Base-by-base conservation (phyloP, 345 rosid species). In the Odontarrhena argentea region DNA sequence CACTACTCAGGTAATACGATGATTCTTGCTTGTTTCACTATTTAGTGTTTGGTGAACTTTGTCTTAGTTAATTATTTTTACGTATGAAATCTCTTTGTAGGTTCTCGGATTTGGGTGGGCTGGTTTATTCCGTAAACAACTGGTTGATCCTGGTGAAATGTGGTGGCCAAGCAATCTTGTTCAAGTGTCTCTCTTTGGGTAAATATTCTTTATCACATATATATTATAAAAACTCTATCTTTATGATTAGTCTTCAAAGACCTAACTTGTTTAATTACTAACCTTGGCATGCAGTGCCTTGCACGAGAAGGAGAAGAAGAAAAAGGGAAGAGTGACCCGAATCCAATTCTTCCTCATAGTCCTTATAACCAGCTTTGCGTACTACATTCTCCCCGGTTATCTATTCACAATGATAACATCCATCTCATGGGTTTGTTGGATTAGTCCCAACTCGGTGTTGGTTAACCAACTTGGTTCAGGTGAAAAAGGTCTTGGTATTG, bases 81-180 rank as follows among this genome's bases (percentile, higher is more conserved):
- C 49, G 3, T 32, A 28, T 24, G 12, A 34, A 62, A 55, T 42
- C 6, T 32, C 28, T 28, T 36, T 49, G 45, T 28, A 89, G 96
- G 69, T 90, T 18, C 75, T 90, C 40, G 92, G 95, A 24, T 91
- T 86, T 68, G 97, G 97, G 4, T 91, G 95, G 95, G 97, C 95
- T 13, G 97, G 92, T 45, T 34, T 87, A 43, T 91, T 84, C 79
- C 60, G 95, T 44, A 75, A 77, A 54, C 86, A 86, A 53, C 81
- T 91, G 51, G 86, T 91, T 30, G 97, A 91, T 73, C 97, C 97
- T 8, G 88, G 80, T 52, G 97, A 81, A 28, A 90, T 90, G 95
- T 90, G 97, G 97, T 87, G 97, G 97, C 97, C 97, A 0, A 3
- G 42, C 48, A 84, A 84, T 76, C 73, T 91, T 40, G 92, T 91